Conservation (phyloP, 352 stramenopile species). For the Pythium aristosporum region DNA sequence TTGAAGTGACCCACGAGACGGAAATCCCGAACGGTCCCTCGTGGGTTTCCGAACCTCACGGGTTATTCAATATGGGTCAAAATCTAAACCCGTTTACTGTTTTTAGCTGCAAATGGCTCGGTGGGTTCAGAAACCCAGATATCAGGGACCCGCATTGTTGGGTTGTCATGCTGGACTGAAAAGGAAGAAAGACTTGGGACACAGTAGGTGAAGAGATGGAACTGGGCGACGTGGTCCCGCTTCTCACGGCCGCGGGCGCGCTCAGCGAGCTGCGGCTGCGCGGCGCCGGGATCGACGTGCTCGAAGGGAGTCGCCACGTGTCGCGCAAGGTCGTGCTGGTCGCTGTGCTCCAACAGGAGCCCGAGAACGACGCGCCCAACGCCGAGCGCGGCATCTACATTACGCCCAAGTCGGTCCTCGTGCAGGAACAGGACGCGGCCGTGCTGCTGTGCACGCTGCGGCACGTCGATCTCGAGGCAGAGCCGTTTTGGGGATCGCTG, state of each 20-base stretch:
- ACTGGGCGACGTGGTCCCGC: constrained; percentile 46
- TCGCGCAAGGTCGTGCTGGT: constrained; percentile 57
- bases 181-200: too few species aligned
- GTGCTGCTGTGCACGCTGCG: constrained; percentile 54
- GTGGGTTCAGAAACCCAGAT: not conserved
- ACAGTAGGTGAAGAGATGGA: constrained; percentile 12
- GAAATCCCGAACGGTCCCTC: not conserved
- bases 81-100: not conserved
- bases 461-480: constrained; percentile 41
- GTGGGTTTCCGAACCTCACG: not conserved
- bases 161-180: not conserved
- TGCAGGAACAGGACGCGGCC: constrained; percentile 49
- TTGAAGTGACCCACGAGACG: not conserved
- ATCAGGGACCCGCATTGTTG: constrained; percentile 7
- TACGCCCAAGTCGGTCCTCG: constrained; percentile 37
- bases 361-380: constrained; percentile 16
- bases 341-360: constrained; percentile 40
- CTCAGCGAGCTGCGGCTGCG: constrained; percentile 41
- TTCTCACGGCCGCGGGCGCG: constrained; percentile 43
- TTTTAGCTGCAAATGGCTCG: not conserved
- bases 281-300: constrained; percentile 42
- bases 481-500: constrained; percentile 67
- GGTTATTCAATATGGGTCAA: not conserved
- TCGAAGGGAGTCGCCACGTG: constrained; percentile 45
- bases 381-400: constrained; percentile 58